Conservation (phyloP, 192 early-diverging fungal species). For the Chytriomyces confervae region DNA sequence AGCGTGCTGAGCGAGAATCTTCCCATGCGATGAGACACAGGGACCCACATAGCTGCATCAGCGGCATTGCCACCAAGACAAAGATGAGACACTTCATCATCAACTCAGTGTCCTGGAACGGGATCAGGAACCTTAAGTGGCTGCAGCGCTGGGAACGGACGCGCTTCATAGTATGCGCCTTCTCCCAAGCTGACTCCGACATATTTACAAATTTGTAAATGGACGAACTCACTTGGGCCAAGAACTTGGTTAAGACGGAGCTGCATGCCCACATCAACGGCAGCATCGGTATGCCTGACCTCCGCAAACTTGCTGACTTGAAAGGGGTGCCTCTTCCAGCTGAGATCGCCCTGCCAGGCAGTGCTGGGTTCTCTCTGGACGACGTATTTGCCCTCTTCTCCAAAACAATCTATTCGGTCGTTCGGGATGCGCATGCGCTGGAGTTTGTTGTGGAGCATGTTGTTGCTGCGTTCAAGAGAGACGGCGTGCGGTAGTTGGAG, state of each 20-base stretch:
- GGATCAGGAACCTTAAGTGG: neutral
- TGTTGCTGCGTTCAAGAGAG: slow-evolving; percentile 1
- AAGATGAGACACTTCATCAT: neutral
- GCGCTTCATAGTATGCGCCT: neutral
- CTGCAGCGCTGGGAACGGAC: neutral
- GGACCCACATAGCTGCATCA: neutral
- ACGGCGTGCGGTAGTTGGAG: slow-evolving; percentile 20
- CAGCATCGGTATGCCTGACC: neutral
- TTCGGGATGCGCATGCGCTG: neutral
- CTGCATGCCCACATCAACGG: slow-evolving; percentile 35
- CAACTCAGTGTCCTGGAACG: neutral
- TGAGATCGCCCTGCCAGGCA: neutral
- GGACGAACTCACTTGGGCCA: slow-evolving; percentile 4
- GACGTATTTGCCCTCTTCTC: slow-evolving; percentile 24
- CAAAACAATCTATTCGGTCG: slow-evolving; percentile 1
- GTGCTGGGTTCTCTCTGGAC: neutral
- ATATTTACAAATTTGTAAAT: no score
- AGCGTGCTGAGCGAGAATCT: no score
- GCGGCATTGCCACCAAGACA: neutral
- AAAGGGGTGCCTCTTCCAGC: neutral
- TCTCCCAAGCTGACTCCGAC: neutral
- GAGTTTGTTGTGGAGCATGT: slow-evolving; percentile 20
- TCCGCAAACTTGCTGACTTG: slow-evolving; percentile 3
- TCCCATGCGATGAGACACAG: neutral
- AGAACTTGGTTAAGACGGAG: slow-evolving; percentile 13